Base-by-base conservation (phyloP, 805 yeast species). In the Spathaspora arborariae region DNA sequence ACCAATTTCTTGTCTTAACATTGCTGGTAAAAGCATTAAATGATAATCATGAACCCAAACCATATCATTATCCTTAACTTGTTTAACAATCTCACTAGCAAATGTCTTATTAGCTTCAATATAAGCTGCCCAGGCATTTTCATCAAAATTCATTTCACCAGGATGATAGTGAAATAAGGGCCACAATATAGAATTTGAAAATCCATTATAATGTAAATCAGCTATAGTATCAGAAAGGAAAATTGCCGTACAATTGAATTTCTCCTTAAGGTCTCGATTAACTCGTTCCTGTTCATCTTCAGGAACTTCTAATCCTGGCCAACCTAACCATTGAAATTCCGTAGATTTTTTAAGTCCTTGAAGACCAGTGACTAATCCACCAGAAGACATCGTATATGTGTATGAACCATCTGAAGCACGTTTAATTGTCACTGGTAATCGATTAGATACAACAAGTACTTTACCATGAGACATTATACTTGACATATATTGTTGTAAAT, bases 31-130 rank as follows among this genome's bases (percentile, higher is more conserved):
- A 20, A 94, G 69, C 99, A 94, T 94, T 58, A 94, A 74, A 66
- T 94, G 99, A 67, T 94, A 94, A 67, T 94, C 99, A 65, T 94
- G 99, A 36, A 94, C 92, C 99, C 99, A 94, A 13, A 95, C 85
- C 56, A 90, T 70, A 62, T 94, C 99, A 47, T 86, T 83, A 51
- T 89, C 96, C 24, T 81, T 74, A 35, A 87, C 84, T 56, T 81
- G 80, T 18, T 76, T 67, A 9, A 88, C 81, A 48, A 94, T 82
- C 36, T 78, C 84, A 34, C 79, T 72, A 10, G 96, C 94, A 70
- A 94, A 94, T 50, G 79, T 72, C 48, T 83, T 70, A 62, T 94
- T 94, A 5, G 98, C 98, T 63, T 89, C 94, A 46, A 89, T 86
- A 64, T 94, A 94, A 1, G 98, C 98, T 45, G 91, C 91, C 99